Evolutionary conservation across 1,284 basidiomycete species (phyloP).

Genomic region (Pascua sp.): DNA sequence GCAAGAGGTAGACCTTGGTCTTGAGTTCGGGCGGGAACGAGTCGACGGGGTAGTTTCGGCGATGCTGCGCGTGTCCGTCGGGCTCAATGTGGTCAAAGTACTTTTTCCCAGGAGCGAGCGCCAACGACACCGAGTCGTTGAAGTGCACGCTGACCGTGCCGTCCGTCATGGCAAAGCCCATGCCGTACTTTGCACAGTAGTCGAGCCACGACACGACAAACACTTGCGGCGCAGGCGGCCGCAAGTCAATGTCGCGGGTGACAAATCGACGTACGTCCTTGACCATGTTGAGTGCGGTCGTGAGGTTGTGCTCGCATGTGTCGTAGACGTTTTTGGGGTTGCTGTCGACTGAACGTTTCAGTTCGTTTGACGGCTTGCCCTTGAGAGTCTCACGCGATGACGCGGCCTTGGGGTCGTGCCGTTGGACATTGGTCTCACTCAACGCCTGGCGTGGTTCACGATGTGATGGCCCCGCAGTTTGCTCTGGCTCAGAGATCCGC

Average conservation of each 20-base stretch:
- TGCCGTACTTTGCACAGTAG: slow-evolving; percentile 97
- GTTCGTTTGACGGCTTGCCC: no score
- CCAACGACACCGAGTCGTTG: slow-evolving; percentile 85
- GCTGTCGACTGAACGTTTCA: no score
- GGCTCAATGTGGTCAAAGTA: slow-evolving; percentile 75
- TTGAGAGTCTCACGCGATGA: background rate
- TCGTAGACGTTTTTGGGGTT: slow-evolving; percentile 9
- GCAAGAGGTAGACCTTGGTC: slow-evolving; percentile 82
- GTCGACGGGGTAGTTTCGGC: slow-evolving; percentile 44
- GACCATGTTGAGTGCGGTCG: slow-evolving; percentile 41
- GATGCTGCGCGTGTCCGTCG: slow-evolving; percentile 25
- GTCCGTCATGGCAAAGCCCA: slow-evolving; percentile 94
- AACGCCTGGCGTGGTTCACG: slow-evolving; percentile 5
- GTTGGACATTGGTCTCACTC: slow-evolving; percentile 6
- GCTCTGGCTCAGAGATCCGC: slow-evolving; percentile 14
- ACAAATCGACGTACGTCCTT: background rate
- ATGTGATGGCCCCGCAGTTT: background rate
- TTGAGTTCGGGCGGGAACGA: slow-evolving; percentile 59
- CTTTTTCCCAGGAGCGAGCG: slow-evolving; percentile 78
- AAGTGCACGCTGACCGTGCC: slow-evolving; percentile 93
- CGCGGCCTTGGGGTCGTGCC: background rate
- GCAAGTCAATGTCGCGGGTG: slow-evolving; percentile 28
- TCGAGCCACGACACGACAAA: slow-evolving; percentile 98
- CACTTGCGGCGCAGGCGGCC: slow-evolving; percentile 66
- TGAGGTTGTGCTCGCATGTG: slow-evolving; percentile 59